A percentile compares a stretch with the other conserved stretches of the same genome.
These are phyloP conservation scores for Aristolochia californica DNA, from an alignment of 164 flowering plant species.

Conservation along the genomic window DNA sequence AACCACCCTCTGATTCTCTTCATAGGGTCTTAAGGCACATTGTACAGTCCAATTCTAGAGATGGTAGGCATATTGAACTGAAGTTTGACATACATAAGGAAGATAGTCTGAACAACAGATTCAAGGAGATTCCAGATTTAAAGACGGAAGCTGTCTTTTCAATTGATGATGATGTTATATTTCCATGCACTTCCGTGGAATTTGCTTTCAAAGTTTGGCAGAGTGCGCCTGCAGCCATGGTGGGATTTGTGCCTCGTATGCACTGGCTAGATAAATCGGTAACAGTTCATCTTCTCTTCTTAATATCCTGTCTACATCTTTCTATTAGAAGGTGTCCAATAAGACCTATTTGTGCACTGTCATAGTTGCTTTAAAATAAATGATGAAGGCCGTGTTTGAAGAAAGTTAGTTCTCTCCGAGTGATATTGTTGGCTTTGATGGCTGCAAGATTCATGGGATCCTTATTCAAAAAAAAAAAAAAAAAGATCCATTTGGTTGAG, in stretches of 20 bases:
- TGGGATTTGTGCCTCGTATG: slow-evolving; percentile 90
- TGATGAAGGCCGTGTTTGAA: too few relatives aligned
- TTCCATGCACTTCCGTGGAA: slow-evolving; percentile 77
- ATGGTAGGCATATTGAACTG: slow-evolving; percentile 41
- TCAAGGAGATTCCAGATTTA: slow-evolving; percentile 68
- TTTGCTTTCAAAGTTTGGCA: slow-evolving; percentile 83
- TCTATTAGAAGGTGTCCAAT: too few relatives aligned
- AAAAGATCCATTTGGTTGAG: too few relatives aligned
- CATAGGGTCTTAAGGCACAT: slow-evolving; percentile 22
- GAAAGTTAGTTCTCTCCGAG: too few relatives aligned
- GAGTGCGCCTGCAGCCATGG: slow-evolving; percentile 88
- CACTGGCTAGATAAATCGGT: slow-evolving; percentile 73
- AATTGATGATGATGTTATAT: slow-evolving; percentile 86
- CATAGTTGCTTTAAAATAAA: too few relatives aligned
- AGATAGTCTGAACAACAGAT: slow-evolving; percentile 91
- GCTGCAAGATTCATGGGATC: too few relatives aligned
- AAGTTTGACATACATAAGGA: slow-evolving; percentile 65
- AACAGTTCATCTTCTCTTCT: slow-evolving; percentile 8
- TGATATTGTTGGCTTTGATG: too few relatives aligned
- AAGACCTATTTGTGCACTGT: too few relatives aligned
- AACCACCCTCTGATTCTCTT: slow-evolving; percentile 62
- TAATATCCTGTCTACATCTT: too few relatives aligned
- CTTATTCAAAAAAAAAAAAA: too few relatives aligned
- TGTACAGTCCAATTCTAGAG: slow-evolving; percentile 31
- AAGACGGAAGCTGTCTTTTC: slow-evolving; percentile 78